Percentiles rank a stretch among this genome's conserved stretches.
Conservation (phyloP, 129 eudicot genomes). For the Flaveria trinervia region DNA sequence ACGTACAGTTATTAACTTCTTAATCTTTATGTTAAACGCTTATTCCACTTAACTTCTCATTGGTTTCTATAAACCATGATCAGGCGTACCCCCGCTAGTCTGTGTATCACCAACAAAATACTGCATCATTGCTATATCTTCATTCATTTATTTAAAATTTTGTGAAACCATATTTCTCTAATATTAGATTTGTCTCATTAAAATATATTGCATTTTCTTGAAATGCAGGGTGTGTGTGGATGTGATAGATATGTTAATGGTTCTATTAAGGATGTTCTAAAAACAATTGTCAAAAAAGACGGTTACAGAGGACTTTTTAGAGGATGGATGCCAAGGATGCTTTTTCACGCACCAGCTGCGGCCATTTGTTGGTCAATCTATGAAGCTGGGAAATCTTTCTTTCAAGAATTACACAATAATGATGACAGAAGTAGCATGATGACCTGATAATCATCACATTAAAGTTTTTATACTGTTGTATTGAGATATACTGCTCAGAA, state of each 20-base stretch:
- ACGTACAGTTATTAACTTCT: not conserved
- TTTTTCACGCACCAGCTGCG: constrained; percentile 93
- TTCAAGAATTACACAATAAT: constrained; percentile 47
- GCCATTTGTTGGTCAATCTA: constrained; percentile 95
- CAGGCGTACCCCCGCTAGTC: no score
- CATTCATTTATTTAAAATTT: not conserved
- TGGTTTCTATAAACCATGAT: no score
- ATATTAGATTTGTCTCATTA: not conserved
- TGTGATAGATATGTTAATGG: constrained; percentile 75
- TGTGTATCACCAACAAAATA: constrained; percentile 1
- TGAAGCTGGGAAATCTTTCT: constrained; percentile 70
- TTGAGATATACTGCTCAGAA: constrained; percentile 19
- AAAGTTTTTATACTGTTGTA: constrained; percentile 31
- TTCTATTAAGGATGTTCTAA: constrained; percentile 63
- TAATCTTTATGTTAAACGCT: not conserved
- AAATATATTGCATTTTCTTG: not conserved
- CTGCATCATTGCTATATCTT: not conserved
- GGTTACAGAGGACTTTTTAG: constrained; percentile 81
- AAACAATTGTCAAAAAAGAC: constrained; percentile 65
- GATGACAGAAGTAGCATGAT: constrained; percentile 29
- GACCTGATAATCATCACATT: constrained; percentile 29
- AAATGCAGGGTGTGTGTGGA: constrained; percentile 80
- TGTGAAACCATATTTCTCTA: not conserved
- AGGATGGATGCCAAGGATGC: constrained; percentile 92
- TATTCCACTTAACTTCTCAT: not conserved